Conservation (phyloP, 2,329 filamentous ascomycete genomes). For the Alternaria gaisen region DNA sequence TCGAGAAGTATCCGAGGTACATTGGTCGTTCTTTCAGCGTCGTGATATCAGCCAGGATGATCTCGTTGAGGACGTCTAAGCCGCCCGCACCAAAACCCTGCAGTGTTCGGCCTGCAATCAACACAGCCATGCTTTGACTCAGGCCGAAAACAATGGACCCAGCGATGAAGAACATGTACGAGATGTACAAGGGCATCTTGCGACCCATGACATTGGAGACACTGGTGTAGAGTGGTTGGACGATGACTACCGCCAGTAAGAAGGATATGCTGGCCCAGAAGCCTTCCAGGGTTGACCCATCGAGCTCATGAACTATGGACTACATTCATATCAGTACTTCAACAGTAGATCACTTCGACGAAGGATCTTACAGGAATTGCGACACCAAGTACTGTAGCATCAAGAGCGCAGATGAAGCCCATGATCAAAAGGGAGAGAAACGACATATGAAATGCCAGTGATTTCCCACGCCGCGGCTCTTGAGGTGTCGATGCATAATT, state of each 20-base stretch:
- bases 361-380: too few relatives aligned
- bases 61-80: slow-evolving; percentile 58
- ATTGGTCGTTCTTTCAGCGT: slow-evolving; percentile 57
- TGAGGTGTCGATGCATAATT: too few relatives aligned
- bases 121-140: slow-evolving; percentile 56
- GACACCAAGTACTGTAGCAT: too few relatives aligned
- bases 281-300: too few relatives aligned
- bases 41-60: slow-evolving; percentile 64
- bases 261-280: slow-evolving; percentile 69
- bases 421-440: too few relatives aligned
- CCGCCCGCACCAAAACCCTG: slow-evolving; percentile 64
- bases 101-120: slow-evolving; percentile 61
- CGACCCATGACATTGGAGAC: slow-evolving; percentile 38
- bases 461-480: too few relatives aligned
- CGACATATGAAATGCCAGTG: too few relatives aligned
- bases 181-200: slow-evolving; percentile 28
- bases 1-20: slow-evolving; percentile 58
- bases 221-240: slow-evolving; percentile 43
- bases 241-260: slow-evolving; percentile 28
- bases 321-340: too few relatives aligned
- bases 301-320: too few relatives aligned
- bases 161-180: slow-evolving; percentile 53
- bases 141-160: slow-evolving; percentile 59
- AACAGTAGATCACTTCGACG: too few relatives aligned
- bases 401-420: too few relatives aligned